phyloP scores from a whole-genome alignment of 495 filamentous ascomycete species.

The Lophium mytilinum region DNA sequence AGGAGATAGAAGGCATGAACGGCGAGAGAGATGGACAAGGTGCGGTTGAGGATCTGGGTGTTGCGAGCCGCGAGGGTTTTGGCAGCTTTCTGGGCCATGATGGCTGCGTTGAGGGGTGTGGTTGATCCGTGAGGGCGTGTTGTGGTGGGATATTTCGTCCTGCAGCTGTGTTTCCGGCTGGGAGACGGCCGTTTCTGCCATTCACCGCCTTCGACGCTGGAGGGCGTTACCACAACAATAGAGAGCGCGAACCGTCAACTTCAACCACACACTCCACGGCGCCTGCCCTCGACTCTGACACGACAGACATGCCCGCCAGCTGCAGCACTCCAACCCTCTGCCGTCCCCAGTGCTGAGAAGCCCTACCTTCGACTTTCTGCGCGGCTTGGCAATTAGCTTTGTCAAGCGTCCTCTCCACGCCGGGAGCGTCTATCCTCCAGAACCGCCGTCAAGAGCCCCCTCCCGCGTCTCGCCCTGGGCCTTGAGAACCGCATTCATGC shows the following conservation, averaged over 20 bases:
- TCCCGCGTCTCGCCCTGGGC: not conserved
- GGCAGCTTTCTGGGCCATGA: conserved; percentile 66
- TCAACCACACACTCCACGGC: not conserved
- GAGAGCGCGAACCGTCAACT: not conserved
- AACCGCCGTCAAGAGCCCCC: conserved; percentile 1
- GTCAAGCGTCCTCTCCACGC: conserved; percentile 13
- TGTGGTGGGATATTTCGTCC: too few relatives aligned
- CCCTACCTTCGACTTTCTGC: not conserved
- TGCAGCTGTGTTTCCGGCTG: too few relatives aligned
- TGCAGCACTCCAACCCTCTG: not conserved
- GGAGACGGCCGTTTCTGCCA: too few relatives aligned
- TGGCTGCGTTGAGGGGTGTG: not conserved
- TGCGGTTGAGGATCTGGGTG: conserved; percentile 59
- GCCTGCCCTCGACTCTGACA: not conserved
- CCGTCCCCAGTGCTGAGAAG: not conserved
- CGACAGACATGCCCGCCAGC: conserved; percentile 1
- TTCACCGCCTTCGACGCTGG: not conserved
- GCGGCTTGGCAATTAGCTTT: conserved; percentile 26
- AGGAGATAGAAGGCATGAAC: conserved; percentile 69
- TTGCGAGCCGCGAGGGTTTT: conserved; percentile 87
- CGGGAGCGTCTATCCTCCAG: conserved; percentile 12
- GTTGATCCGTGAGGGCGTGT: too few relatives aligned
- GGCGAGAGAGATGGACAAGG: conserved; percentile 62
- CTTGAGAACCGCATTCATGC: conserved; percentile 11
- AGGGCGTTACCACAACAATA: not conserved